These are phyloP conservation scores for Penicillium paradoxum DNA, from an alignment of 495 filamentous ascomycete species.

Conservation along the genomic window DNA sequence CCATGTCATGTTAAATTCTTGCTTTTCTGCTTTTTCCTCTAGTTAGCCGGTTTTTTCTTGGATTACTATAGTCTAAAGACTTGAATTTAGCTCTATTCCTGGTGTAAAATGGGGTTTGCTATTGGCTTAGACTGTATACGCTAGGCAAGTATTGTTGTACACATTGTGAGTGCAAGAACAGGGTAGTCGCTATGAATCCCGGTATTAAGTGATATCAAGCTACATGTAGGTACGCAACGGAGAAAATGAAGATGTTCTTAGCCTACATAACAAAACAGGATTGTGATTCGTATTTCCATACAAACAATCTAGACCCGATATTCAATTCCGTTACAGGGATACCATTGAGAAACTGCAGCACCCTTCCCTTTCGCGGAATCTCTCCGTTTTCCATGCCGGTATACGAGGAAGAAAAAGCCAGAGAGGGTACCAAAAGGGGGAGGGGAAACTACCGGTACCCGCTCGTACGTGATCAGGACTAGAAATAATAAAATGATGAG, in stretches of 20 bases:
- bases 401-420: conserved; percentile 1
- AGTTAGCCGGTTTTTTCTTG: conserved; percentile 3
- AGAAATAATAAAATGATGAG: not conserved
- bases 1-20: conserved; percentile 1
- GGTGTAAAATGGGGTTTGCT: not conserved
- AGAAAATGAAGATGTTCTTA: too few species aligned
- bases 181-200: too few species aligned
- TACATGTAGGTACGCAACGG: not conserved
- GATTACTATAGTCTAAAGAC: conserved; percentile 7
- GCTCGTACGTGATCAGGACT: not conserved
- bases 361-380: too few species aligned
- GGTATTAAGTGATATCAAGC: too few species aligned
- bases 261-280: too few species aligned
- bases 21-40: conserved; percentile 2
- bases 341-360: too few species aligned
- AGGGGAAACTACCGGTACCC: not conserved
- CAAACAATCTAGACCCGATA: too few species aligned
- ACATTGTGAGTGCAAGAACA: too few species aligned
- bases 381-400: not conserved
- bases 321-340: not conserved
- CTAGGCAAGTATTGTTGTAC: too few species aligned
- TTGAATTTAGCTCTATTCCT: not conserved
- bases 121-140: too few species aligned
- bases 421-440: not conserved
- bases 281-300: too few species aligned